Evolutionary conservation across 1,139 yeast species (phyloP).

Genomic region (Suhomyces terraborum): DNA sequence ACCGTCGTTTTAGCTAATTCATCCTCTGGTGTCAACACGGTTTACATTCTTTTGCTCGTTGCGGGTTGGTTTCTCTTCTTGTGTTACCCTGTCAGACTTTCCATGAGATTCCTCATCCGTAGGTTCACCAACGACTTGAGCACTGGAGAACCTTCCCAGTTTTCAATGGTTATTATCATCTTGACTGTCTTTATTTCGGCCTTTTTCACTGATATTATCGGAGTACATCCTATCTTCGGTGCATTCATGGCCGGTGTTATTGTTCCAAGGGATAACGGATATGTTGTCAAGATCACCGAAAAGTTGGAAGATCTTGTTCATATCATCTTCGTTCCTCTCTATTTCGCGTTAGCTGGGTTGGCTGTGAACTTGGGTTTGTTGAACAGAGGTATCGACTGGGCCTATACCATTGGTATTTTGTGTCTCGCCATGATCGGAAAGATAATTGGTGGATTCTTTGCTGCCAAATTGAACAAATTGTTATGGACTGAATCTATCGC

Average conservation of each 20-base stretch:
- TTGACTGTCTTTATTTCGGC: constrained; percentile 63
- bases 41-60: constrained; percentile 65
- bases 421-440: constrained; percentile 67
- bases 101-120: constrained; percentile 44
- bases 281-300: constrained; percentile 66
- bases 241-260: constrained; percentile 77
- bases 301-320: constrained; percentile 77
- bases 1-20: constrained; percentile 76
- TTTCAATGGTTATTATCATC: constrained; percentile 58
- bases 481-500: constrained; percentile 72
- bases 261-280: constrained; percentile 76
- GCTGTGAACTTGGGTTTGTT: constrained; percentile 66
- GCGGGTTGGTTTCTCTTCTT: constrained; percentile 68
- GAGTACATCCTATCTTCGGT: constrained; percentile 81
- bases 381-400: constrained; percentile 72
- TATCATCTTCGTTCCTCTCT: constrained; percentile 68
- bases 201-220: constrained; percentile 77
- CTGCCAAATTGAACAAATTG: constrained; percentile 62
- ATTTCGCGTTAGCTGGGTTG: constrained; percentile 78
- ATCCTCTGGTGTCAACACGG: constrained; percentile 64
- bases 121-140: constrained; percentile 51
- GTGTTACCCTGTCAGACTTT: constrained; percentile 55
- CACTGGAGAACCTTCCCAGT: constrained; percentile 63
- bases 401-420: constrained; percentile 66
- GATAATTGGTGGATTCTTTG: constrained; percentile 62